Conservation (phyloP, 2,329 filamentous ascomycete species). For the Tolypocladium cylindrosporum region DNA sequence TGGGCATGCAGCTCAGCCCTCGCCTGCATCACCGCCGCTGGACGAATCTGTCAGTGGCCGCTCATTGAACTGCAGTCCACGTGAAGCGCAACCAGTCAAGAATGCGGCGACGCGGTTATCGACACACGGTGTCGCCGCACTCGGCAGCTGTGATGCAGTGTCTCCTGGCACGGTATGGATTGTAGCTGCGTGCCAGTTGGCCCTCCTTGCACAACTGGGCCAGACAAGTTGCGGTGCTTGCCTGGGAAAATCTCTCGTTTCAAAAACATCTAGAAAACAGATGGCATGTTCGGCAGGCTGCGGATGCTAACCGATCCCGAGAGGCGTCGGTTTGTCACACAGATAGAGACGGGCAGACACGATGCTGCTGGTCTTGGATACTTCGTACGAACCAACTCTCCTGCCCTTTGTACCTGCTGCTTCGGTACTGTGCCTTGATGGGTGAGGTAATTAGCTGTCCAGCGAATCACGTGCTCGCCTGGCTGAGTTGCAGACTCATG, state of each 20-base stretch:
- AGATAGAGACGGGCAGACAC: neutral
- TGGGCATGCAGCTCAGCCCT: neutral
- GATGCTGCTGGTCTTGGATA: too few relatives aligned
- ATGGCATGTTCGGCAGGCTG: neutral
- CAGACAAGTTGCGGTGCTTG: neutral
- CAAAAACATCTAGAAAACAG: neutral
- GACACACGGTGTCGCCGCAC: neutral
- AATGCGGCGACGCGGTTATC: neutral
- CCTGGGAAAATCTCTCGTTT: neutral
- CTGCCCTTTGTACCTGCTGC: neutral
- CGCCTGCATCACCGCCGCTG: neutral
- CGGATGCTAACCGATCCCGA: neutral
- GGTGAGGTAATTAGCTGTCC: neutral
- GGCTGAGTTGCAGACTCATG: neutral
- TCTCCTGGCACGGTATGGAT: neutral
- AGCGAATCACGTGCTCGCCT: neutral
- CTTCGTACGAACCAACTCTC: neutral
- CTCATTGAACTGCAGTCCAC: neutral
- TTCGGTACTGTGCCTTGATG: neutral
- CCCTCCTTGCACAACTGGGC: neutral
- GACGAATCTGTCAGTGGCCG: neutral
- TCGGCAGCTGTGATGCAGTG: neutral
- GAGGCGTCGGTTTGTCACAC: neutral
- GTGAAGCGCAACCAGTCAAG: neutral
- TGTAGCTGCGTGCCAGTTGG: neutral